These are phyloP conservation scores for Verticillium zaregamsianum DNA, from an alignment of 2,329 filamentous ascomycete species.

Conservation along the genomic window DNA sequence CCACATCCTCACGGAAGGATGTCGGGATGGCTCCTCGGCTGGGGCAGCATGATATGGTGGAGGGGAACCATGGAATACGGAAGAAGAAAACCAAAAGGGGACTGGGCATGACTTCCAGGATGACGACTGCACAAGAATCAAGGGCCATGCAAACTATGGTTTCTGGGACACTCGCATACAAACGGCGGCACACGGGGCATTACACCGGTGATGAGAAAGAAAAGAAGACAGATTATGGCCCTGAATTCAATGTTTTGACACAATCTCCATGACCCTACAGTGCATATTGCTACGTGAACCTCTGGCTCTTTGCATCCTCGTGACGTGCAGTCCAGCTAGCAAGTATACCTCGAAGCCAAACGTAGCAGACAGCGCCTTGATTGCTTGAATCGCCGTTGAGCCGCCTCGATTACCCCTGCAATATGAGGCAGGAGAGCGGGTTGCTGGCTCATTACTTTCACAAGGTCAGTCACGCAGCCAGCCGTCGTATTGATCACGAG, in stretches of 20 bases:
- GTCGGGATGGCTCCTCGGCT: neutral
- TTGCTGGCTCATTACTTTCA: too few species aligned
- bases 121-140: neutral
- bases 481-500: too few species aligned
- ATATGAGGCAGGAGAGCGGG: too few species aligned
- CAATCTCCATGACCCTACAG: neutral
- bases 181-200: neutral
- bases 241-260: neutral
- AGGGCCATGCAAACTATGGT: neutral
- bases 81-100: neutral
- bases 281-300: neutral
- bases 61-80: neutral
- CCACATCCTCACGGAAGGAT: neutral
- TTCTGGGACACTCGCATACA: slow-evolving; percentile 1
- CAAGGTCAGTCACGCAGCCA: too few species aligned
- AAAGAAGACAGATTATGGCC: neutral
- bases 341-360: too few species aligned
- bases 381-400: too few species aligned
- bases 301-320: too few species aligned
- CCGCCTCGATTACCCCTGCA: too few species aligned
- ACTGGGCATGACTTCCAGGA: neutral
- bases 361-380: too few species aligned
- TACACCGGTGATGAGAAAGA: neutral
- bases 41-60: neutral
- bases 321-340: too few species aligned